Evolutionary conservation across 2,329 filamentous ascomycete species (phyloP).

Genomic region (Biscogniauxia sp.): DNA sequence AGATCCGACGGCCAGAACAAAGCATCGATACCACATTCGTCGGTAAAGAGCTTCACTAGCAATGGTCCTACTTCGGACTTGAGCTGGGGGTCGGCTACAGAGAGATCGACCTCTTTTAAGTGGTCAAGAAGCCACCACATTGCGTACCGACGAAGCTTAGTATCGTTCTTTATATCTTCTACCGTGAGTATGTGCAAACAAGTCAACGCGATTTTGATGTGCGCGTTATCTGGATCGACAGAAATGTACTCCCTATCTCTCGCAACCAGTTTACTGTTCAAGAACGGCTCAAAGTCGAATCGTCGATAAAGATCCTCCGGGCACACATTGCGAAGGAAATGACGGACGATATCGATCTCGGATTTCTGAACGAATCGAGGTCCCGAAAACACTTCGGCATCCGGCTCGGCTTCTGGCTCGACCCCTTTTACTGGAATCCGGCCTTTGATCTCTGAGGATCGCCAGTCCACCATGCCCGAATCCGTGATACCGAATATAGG

Average conservation of each 20-base stretch:
- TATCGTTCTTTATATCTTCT: slow-evolving; percentile 19
- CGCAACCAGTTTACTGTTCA: slow-evolving; percentile 29
- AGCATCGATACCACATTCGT: slow-evolving; percentile 28
- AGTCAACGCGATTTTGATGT: slow-evolving; percentile 29
- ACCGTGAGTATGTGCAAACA: slow-evolving; percentile 30
- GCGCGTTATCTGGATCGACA: slow-evolving; percentile 32
- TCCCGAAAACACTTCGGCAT: slow-evolving; percentile 1
- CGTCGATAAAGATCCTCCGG: slow-evolving; percentile 31
- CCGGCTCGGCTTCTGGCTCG: slow-evolving; percentile 4
- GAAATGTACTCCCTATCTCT: slow-evolving; percentile 31
- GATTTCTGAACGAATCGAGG: slow-evolving; percentile 27
- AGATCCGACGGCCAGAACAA: slow-evolving; percentile 29
- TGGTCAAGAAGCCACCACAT: slow-evolving; percentile 29
- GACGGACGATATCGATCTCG: slow-evolving; percentile 32
- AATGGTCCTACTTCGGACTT: slow-evolving; percentile 29
- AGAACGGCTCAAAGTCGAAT: slow-evolving; percentile 35
- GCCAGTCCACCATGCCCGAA: slow-evolving; percentile 28
- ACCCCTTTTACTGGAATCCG: slow-evolving; percentile 22
- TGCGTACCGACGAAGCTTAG: slow-evolving; percentile 25
- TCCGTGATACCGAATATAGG: slow-evolving; percentile 30
- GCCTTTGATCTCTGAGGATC: slow-evolving; percentile 26
- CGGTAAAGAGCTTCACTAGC: slow-evolving; percentile 29
- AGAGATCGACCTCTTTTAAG: slow-evolving; percentile 28
- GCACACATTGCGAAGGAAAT: slow-evolving; percentile 34
- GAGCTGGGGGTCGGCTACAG: slow-evolving; percentile 27